Percentiles rank a stretch among this genome's conserved stretches.
Conservation (phyloP, 371 early-diverging fungal genomes). For the Mortierella sp. region DNA sequence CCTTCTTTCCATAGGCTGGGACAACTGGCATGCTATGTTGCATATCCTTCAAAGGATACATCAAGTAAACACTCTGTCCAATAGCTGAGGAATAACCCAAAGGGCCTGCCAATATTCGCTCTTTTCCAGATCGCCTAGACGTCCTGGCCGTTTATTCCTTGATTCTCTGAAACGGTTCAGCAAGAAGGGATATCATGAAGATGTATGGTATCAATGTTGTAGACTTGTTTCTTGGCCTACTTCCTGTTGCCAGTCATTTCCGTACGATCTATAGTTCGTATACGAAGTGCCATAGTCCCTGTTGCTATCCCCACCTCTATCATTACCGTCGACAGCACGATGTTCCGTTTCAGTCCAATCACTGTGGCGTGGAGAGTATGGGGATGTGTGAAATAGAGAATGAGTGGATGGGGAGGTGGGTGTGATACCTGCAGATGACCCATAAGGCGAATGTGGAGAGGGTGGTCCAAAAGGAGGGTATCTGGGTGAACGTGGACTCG, state of each 20-base stretch:
- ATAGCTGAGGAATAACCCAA: too few relatives aligned
- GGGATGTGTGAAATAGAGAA: constrained; percentile 7
- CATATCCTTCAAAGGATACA: too few relatives aligned
- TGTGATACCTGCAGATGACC: not conserved
- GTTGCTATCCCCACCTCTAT: not conserved
- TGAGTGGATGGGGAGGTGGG: constrained; percentile 5
- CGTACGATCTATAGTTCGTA: not conserved
- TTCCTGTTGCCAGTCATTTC: not conserved
- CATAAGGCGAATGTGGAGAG: constrained; percentile 15
- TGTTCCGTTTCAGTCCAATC: not conserved
- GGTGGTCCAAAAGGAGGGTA: constrained; percentile 18
- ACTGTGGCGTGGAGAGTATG: not conserved
- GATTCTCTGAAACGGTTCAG: too few relatives aligned
- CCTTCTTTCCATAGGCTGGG: too few relatives aligned
- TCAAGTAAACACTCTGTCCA: too few relatives aligned
- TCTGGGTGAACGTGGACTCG: constrained; percentile 28
- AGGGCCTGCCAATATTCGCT: too few relatives aligned
- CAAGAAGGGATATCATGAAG: too few relatives aligned
- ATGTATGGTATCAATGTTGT: too few relatives aligned
- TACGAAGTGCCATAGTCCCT: not conserved
- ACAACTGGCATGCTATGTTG: too few relatives aligned
- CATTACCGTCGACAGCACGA: not conserved
- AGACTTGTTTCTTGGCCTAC: not conserved
- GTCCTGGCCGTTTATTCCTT: too few relatives aligned
- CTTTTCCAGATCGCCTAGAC: too few relatives aligned